Evolutionary conservation across 768 basidiomycete genomes (phyloP), one percentile per base, ranked within the genome.

Genomic region (Mycena epipterygia): DNA sequence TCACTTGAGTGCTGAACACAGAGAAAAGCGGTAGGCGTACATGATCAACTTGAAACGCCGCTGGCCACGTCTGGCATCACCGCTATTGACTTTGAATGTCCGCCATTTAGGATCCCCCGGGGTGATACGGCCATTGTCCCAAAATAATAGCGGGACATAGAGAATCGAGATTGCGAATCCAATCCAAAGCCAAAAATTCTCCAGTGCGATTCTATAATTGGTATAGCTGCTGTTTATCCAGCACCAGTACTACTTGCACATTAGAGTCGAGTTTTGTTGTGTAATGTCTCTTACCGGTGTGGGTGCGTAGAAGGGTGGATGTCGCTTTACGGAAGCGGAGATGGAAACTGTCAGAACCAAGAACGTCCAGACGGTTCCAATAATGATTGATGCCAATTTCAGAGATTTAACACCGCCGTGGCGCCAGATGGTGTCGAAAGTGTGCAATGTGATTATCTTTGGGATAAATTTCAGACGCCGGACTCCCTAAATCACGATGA

Each of bases 121-220:
- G 1, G 11, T 41, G 12, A 71, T 30, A 19, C 37, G 59, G 0
- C 65, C 70, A 5, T 48, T 23, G 12, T 37, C 58, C 58, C 44
- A 65, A 52, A 67, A 67, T 8, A 71, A 23, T 5, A 71, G 60
- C 0, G 70, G 70, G 23, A 71, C 51, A 21, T 71, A 71, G 7
- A 67, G 35, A 9, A 62, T 14, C 7, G 70, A 41, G 1, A 55
- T 65, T 11, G 57, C 52, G 41, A 71, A 67, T n/a, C 44, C 65
- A n/a, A 71, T 59, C 65, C 70, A 71, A 5, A 67, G 59, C 70
- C 70, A 71, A 23, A 64, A 59, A 35, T 67, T 67, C 46, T 71
- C 70, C 2, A 71, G 6, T 12, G 64, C 64, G 2, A 55, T 59
- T n/a, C 70, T 65, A n/a, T 67, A 71, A 1, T 62, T 48, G 17